Conservation (phyloP, 768 basidiomycete genomes). For the Macrolepiota fuliginosa region DNA sequence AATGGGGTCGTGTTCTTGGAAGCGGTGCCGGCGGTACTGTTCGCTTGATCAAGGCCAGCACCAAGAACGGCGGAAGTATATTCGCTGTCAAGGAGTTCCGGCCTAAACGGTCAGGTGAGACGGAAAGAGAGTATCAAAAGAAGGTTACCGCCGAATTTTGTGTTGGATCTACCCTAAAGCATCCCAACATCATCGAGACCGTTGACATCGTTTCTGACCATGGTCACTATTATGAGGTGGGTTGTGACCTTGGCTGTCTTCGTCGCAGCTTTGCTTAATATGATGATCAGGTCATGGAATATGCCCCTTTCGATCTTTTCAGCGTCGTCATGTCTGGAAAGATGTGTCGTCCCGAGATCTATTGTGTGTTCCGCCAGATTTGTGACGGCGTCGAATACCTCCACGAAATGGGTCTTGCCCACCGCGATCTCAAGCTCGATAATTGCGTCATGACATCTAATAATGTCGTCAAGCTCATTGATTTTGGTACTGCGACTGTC, state of each 20-base stretch:
- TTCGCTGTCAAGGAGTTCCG: slow-evolving; percentile 99
- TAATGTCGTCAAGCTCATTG: slow-evolving; percentile 97
- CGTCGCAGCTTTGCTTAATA: slow-evolving; percentile 12
- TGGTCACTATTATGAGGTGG: slow-evolving; percentile 97
- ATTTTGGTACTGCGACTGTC: slow-evolving; percentile 99
- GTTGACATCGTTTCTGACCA: slow-evolving; percentile 98
- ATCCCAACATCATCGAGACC: slow-evolving; percentile 95
- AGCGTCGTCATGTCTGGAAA: slow-evolving; percentile 99
- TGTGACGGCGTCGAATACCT: slow-evolving; percentile 98
- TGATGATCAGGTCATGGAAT: slow-evolving; percentile 88
- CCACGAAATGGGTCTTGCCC: slow-evolving; percentile 95
- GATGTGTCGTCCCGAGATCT: slow-evolving; percentile 97
- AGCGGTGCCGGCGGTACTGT: slow-evolving; percentile 99
- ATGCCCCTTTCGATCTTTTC: slow-evolving; percentile 97
- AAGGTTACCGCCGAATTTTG: slow-evolving; percentile 99
- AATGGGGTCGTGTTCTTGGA: slow-evolving; percentile 95
- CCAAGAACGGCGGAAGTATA: slow-evolving; percentile 78
- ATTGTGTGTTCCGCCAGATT: slow-evolving; percentile 98
- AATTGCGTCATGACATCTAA: slow-evolving; percentile 98
- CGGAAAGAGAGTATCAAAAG: slow-evolving; percentile 97
- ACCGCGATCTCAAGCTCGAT: slow-evolving; percentile 98
- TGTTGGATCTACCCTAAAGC: slow-evolving; percentile 91
- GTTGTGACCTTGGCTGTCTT: slow-evolving; percentile 22
- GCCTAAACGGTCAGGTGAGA: slow-evolving; percentile 83
- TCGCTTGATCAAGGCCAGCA: slow-evolving; percentile 84